These are phyloP conservation scores for Suillus hirtellus DNA, from an alignment of 768 basidiomycete genomes.

Conservation along the genomic window DNA sequence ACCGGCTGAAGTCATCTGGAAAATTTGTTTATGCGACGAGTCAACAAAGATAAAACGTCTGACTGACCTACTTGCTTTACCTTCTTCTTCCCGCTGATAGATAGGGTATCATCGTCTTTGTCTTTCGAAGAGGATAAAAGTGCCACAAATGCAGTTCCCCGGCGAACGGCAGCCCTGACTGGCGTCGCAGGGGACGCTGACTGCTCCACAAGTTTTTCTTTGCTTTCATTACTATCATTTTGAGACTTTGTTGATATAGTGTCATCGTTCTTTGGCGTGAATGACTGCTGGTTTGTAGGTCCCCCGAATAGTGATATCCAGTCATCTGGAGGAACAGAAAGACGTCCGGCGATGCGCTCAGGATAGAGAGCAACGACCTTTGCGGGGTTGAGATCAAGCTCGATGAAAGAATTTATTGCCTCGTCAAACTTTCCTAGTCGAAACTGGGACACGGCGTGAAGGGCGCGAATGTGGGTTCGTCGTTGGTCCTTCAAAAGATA, in stretches of 20 bases:
- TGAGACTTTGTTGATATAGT: constrained; percentile 26
- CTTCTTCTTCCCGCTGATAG: constrained; percentile 43
- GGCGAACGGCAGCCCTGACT: constrained; percentile 37
- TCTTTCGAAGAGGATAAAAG: constrained; percentile 35
- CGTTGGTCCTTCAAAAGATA: constrained; percentile 48
- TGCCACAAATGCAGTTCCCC: constrained; percentile 56
- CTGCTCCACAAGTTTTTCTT: constrained; percentile 32
- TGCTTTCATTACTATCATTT: constrained; percentile 24
- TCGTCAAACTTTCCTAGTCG: constrained; percentile 63
- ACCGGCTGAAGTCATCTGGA: constrained; percentile 61
- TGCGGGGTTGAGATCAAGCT: constrained; percentile 89
- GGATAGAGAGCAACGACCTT: constrained; percentile 92
- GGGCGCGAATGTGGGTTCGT: constrained; percentile 58
- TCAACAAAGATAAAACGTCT: constrained; percentile 25
- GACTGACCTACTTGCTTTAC: constrained; percentile 26
- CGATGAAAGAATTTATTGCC: constrained; percentile 86
- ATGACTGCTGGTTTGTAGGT: constrained; percentile 35
- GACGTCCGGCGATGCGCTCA: constrained; percentile 73
- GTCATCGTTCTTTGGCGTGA: constrained; percentile 26
- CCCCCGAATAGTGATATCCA: constrained; percentile 91
- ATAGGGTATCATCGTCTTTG: constrained; percentile 68
- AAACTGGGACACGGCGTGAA: constrained; percentile 82
- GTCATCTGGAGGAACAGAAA: constrained; percentile 63
- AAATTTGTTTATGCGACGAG: constrained; percentile 5
- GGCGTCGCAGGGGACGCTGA: constrained; percentile 40